phyloP scores from a whole-genome alignment of 2,329 filamentous ascomycete species.

The Curvularia eragrostidis region DNA sequence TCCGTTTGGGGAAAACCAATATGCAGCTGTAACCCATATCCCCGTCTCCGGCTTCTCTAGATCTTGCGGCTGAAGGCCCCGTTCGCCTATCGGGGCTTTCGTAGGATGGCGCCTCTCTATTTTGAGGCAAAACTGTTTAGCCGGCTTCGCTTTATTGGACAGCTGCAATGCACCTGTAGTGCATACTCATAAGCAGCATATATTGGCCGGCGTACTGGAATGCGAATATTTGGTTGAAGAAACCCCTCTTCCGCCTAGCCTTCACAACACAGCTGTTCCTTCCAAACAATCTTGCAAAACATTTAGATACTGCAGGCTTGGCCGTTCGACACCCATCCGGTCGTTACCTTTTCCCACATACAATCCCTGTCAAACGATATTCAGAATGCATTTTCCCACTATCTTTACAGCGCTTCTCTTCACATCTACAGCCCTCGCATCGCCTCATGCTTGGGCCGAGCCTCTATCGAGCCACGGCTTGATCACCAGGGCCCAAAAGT shows the following conservation, averaged over 20 bases:
- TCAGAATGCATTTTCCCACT: conserved; percentile 29
- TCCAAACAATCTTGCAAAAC: background rate
- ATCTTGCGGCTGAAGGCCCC: background rate
- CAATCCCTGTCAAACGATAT: background rate
- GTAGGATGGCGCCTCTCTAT: background rate
- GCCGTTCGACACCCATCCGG: background rate
- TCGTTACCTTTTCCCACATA: background rate
- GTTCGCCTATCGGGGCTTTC: conserved; percentile 5
- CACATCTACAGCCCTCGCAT: conserved; percentile 23
- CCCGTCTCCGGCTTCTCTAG: background rate
- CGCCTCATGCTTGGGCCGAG: conserved; percentile 28
- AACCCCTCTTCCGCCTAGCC: background rate
- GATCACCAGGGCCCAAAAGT: conserved; percentile 1
- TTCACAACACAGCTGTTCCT: background rate
- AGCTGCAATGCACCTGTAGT: conserved; percentile 3
- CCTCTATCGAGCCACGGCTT: conserved; percentile 14
- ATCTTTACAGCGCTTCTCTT: conserved; percentile 23
- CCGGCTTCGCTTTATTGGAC: background rate
- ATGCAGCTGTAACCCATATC: background rate
- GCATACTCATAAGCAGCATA: conserved; percentile 3
- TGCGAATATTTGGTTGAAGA: conserved; percentile 1
- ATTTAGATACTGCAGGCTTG: conserved; percentile 4
- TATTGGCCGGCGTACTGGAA: background rate
- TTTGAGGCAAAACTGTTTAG: background rate
- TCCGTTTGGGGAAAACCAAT: background rate